Evolutionary conservation across 306 rosid genomes (phyloP).

Genomic region (Gynostemma pentaphyllum): DNA sequence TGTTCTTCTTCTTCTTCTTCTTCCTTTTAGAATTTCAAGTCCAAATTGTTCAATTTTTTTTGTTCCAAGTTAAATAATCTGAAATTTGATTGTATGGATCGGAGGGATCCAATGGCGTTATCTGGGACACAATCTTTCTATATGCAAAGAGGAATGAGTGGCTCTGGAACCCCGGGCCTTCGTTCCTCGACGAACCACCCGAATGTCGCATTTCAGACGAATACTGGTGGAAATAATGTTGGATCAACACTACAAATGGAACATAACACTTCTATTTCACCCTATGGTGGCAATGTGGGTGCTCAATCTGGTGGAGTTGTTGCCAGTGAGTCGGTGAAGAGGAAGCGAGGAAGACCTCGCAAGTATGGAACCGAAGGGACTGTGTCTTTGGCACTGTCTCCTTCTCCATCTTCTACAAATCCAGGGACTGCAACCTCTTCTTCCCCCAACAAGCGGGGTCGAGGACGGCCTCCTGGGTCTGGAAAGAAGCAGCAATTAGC

Average conservation of each 20-base stretch:
- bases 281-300: slow-evolving; percentile 61
- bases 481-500: slow-evolving; percentile 86
- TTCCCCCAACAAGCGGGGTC: slow-evolving; percentile 62
- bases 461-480: slow-evolving; percentile 84
- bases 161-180: slow-evolving; percentile 42
- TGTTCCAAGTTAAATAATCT: slow-evolving; percentile 5
- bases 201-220: slow-evolving; percentile 48
- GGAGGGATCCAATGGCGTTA: slow-evolving; percentile 70
- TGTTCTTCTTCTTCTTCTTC: not conserved
- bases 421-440: slow-evolving; percentile 28
- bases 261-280: slow-evolving; percentile 39
- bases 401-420: slow-evolving; percentile 33
- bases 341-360: slow-evolving; percentile 94
- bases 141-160: slow-evolving; percentile 54
- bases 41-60: not conserved
- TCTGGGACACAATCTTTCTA: slow-evolving; percentile 72
- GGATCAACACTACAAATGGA: slow-evolving; percentile 56
- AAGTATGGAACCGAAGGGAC: slow-evolving; percentile 80
- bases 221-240: slow-evolving; percentile 40
- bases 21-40: not conserved
- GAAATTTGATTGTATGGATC: slow-evolving; percentile 93
- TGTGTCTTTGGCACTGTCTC: slow-evolving; percentile 70
- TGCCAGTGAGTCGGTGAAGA: slow-evolving; percentile 47
- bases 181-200: slow-evolving; percentile 49
- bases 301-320: slow-evolving; percentile 40